These are phyloP conservation scores for Arxiozyma slooffiae DNA, from an alignment of 1,139 yeast genomes.

Conservation along the genomic window DNA sequence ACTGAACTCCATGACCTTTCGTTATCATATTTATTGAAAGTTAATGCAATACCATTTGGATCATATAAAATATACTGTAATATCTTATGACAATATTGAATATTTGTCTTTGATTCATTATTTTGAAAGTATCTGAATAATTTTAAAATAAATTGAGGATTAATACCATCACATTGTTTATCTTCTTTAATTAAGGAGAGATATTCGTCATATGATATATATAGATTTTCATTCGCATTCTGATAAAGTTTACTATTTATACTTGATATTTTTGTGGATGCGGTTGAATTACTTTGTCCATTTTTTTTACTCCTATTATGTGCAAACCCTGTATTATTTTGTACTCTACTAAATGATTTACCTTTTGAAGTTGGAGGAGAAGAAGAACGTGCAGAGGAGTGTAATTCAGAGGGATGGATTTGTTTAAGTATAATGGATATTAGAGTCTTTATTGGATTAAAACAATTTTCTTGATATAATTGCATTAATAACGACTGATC, in stretches of 20 bases:
- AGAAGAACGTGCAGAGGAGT: neutral
- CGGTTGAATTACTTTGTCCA: neutral
- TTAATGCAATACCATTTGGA: neutral
- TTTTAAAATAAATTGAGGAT: neutral
- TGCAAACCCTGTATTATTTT: constrained; percentile 3
- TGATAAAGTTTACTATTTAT: neutral
- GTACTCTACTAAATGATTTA: neutral
- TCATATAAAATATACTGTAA: neutral
- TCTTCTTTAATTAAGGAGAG: neutral
- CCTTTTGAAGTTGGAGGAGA: neutral
- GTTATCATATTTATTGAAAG: neutral
- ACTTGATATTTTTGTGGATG: neutral
- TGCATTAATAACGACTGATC: neutral
- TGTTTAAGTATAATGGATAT: neutral
- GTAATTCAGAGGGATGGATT: neutral
- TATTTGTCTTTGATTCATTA: neutral
- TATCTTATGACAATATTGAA: neutral
- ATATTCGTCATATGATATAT: neutral
- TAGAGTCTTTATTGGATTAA: neutral
- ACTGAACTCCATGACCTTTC: neutral
- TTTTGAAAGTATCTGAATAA: neutral
- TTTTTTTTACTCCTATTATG: neutral
- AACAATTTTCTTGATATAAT: constrained; percentile 2
- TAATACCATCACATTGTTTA: neutral
- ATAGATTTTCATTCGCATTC: neutral